Evolutionary conservation across 371 early-diverging fungal genomes (phyloP), one percentile per base, ranked within the genome.

Genomic region (Massospora cicadina): DNA sequence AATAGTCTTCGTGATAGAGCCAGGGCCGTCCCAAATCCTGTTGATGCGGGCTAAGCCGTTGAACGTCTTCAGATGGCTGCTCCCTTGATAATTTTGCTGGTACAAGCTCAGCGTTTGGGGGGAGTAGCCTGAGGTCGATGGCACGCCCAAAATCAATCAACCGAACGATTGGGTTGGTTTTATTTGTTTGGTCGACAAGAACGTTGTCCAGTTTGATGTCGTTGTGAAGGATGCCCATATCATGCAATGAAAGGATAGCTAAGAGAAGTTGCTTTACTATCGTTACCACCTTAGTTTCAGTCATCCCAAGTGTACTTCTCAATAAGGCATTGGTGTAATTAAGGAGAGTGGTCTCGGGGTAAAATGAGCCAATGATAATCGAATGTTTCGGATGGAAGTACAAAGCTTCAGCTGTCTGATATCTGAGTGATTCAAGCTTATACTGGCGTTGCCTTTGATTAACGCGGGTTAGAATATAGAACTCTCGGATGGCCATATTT

Each of bases 1-100:
- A 57, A 12, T 25, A 57, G 28, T 57, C 58, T 57, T 57, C 58
- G 28, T 57, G 58, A 57, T 57, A 57, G 12, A 57, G 3, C 58
- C 58, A 57, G 23, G 23, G 25, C 7, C 28, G 23, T 3, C 28
- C 28, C 26, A 57, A 27, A 25, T 57, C 58, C 26, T 57, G 58
- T n/a, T 57, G 58, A 57, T 57, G 58, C 12, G 58, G 58, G n/a
- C 25, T 25, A 26, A 23, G 23, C 17, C 58, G 58, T n/a, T 57
- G 58, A 12, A 57, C 28, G 58, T 57, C 28, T 3, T 3, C 28
- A 43, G 43, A 17, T 5, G 17, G 5, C 10, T 43, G 10, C 17
- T 43, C 43, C 43, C 5, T 43, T 5, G 5, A 43, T 43, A 17
- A 17, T 43, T 43, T 43, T 5, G 17, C 17, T 10, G 43, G 10